A percentile compares a stretch with the other conserved stretches of the same genome.
phyloP scores from a whole-genome alignment of 805 yeast genomes.

The Wickerhamiella kurtzmanii region DNA sequence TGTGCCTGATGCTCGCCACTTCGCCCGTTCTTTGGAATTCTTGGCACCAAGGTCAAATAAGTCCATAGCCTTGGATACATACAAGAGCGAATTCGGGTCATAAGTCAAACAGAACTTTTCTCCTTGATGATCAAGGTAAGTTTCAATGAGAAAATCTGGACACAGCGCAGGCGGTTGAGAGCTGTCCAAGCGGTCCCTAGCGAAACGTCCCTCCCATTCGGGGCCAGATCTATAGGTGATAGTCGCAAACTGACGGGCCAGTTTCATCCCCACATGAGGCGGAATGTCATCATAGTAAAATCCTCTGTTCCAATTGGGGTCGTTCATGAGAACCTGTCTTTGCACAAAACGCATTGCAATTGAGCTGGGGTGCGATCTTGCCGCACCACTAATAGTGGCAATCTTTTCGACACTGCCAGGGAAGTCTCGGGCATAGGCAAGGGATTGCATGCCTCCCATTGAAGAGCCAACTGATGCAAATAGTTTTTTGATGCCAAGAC shows the following conservation, averaged over 20 bases:
- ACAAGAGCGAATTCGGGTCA: conserved; percentile 79
- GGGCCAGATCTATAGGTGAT: conserved; percentile 92
- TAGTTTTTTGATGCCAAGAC: conserved; percentile 49
- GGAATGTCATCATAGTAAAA: conserved; percentile 67
- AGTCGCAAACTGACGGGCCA: conserved; percentile 87
- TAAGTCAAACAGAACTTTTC: conserved; percentile 84
- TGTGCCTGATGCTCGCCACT: conserved; percentile 2
- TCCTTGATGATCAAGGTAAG: conserved; percentile 88
- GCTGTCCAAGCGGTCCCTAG: conserved; percentile 75
- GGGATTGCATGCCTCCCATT: conserved; percentile 98
- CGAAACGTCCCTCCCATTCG: conserved; percentile 90
- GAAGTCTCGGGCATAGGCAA: conserved; percentile 76
- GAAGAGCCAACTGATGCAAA: conserved; percentile 81
- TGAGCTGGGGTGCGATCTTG: conserved; percentile 85
- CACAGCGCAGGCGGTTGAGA: conserved; percentile 71
- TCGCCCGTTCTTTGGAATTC: conserved; percentile 8
- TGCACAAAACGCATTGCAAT: conserved; percentile 90
- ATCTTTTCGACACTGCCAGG: conserved; percentile 62
- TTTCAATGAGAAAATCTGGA: conserved; percentile 85
- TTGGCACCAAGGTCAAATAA: conserved; percentile 60
- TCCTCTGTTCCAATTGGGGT: conserved; percentile 90
- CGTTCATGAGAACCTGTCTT: conserved; percentile 86
- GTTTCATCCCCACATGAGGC: conserved; percentile 90
- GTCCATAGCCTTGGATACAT: conserved; percentile 90
- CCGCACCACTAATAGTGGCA: conserved; percentile 81